A percentile compares a stretch with the other conserved stretches of the same genome.
These are phyloP conservation scores for Wickerhamomyces queroliae DNA, from an alignment of 805 yeast species.

Conservation along the genomic window DNA sequence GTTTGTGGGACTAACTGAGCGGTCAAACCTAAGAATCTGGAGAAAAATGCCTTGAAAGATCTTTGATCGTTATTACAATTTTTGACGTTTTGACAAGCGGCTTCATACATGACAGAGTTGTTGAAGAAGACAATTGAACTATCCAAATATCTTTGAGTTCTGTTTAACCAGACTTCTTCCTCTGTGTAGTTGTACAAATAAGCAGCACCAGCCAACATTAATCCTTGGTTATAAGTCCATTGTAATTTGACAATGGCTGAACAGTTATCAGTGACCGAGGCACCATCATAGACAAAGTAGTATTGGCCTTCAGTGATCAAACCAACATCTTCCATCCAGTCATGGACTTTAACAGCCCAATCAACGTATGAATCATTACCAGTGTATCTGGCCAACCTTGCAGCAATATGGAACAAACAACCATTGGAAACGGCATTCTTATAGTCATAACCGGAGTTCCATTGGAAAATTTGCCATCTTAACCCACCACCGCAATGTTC, in stretches of 20 bases:
- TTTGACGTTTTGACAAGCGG: conserved; percentile 56
- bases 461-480: conserved; percentile 88
- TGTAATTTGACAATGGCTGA: conserved; percentile 42
- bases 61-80: conserved; percentile 71
- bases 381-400: conserved; percentile 78
- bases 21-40: conserved; percentile 61
- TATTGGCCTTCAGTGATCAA: conserved; percentile 36
- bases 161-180: conserved; percentile 52
- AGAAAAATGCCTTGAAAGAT: conserved; percentile 64
- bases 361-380: conserved; percentile 65
- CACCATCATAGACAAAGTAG: conserved; percentile 58
- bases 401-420: conserved; percentile 72
- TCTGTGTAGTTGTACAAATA: conserved; percentile 57
- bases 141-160: conserved; percentile 42
- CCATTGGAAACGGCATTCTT: conserved; percentile 89
- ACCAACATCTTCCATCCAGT: conserved; percentile 57
- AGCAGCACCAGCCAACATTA: conserved; percentile 64
- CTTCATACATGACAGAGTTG: conserved; percentile 55
- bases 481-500: conserved; percentile 66
- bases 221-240: conserved; percentile 76
- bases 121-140: conserved; percentile 54
- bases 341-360: conserved; percentile 66
- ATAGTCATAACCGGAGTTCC: conserved; percentile 85
- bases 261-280: conserved; percentile 43
- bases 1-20: conserved; percentile 55